Percentiles rank a stretch among this genome's conserved stretches.
phyloP scores from a whole-genome alignment of 2,329 filamentous ascomycete genomes.

The Botrytis sinoallii region DNA sequence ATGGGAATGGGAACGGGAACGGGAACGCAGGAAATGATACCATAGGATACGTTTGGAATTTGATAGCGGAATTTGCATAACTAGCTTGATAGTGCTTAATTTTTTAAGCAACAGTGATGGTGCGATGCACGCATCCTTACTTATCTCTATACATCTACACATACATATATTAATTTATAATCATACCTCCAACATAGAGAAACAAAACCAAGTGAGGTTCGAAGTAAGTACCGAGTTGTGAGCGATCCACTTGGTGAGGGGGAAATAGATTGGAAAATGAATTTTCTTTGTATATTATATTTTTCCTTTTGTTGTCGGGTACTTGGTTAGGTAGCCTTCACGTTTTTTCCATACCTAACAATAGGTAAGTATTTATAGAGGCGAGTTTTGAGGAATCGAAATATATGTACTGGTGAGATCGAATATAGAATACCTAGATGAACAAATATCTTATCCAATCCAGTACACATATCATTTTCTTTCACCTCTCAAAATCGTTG shows the following conservation, averaged over 20 bases:
- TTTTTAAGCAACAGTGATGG: neutral
- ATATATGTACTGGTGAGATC: neutral
- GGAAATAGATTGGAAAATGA: rapidly evolving
- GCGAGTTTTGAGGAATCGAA: neutral
- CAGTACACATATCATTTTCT: neutral
- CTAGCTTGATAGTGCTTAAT: neutral
- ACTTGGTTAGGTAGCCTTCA: neutral
- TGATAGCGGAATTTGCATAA: neutral
- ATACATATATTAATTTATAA: neutral
- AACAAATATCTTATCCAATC: neutral
- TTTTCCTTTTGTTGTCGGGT: neutral
- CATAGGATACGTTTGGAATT: neutral
- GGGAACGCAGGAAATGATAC: neutral
- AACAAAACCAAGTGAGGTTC: neutral
- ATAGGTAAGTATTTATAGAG: neutral
- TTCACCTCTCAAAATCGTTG: neutral
- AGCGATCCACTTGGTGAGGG: neutral
- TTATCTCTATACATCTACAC: neutral
- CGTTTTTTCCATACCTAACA: neutral
- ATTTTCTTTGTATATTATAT: neutral
- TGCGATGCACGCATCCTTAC: neutral
- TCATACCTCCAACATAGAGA: neutral
- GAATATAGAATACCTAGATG: neutral
- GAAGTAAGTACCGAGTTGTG: neutral
- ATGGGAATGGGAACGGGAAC: neutral